Conservation (phyloP, 2,329 filamentous ascomycete genomes). For the Clarireedia hainanense region DNA sequence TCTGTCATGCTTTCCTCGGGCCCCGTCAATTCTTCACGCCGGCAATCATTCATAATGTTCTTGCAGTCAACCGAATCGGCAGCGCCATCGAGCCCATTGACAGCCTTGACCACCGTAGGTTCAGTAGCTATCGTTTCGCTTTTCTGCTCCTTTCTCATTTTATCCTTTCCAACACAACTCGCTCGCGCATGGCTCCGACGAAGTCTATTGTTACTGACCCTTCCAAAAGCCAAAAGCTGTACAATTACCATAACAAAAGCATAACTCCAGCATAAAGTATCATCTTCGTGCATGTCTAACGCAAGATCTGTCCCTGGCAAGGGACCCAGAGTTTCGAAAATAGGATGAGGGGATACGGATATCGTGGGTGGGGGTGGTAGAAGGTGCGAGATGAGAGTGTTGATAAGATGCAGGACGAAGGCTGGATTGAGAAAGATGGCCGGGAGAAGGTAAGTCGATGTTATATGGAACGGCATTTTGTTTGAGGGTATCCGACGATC, state of each 20-base stretch:
- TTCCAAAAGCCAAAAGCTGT: constrained; percentile 30
- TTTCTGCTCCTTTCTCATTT: constrained; percentile 9
- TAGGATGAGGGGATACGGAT: constrained; percentile 24
- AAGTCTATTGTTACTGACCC: constrained; percentile 23
- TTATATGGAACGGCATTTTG: constrained; percentile 23
- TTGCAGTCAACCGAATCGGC: background rate
- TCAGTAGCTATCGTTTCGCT: background rate
- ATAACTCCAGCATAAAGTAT: constrained; percentile 33
- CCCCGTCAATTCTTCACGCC: background rate
- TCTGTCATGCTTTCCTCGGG: constrained; percentile 11
- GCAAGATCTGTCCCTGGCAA: constrained; percentile 26
- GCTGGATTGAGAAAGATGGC: constrained; percentile 34
- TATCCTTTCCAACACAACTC: constrained; percentile 17
- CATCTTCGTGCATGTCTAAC: constrained; percentile 32
- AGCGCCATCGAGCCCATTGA: background rate
- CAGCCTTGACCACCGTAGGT: background rate
- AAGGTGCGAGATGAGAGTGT: constrained; percentile 31
- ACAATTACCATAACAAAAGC: constrained; percentile 32
- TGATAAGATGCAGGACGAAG: constrained; percentile 33
- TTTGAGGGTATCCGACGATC: background rate
- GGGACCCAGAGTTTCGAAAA: constrained; percentile 25
- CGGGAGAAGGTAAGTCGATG: constrained; percentile 28
- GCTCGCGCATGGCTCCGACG: constrained; percentile 18
- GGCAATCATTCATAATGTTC: background rate
- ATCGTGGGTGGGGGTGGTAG: constrained; percentile 25